Evolutionary conservation across 2,329 filamentous ascomycete species (phyloP).

Genomic region (Thermothelomyces thermophilus): DNA sequence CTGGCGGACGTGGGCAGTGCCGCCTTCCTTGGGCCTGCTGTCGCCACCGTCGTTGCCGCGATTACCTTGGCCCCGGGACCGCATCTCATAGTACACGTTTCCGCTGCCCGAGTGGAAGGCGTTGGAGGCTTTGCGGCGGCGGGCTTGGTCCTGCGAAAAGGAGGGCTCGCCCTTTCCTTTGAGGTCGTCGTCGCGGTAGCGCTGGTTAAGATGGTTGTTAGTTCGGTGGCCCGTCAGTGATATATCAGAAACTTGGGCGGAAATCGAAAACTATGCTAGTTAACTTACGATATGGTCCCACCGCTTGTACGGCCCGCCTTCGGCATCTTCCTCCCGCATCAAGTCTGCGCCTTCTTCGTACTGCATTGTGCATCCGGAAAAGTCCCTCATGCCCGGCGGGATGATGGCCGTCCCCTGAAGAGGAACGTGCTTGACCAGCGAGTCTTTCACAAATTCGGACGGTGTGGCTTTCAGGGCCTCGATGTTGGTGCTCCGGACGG

Average conservation of each 20-base stretch:
- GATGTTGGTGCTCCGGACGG: slow-evolving; percentile 63
- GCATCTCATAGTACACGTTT: slow-evolving; percentile 46
- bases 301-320: slow-evolving; percentile 70
- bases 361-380: slow-evolving; percentile 61
- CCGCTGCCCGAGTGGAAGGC: slow-evolving; percentile 18
- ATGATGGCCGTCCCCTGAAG: slow-evolving; percentile 72
- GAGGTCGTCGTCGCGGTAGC: slow-evolving; percentile 68
- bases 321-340: slow-evolving; percentile 63
- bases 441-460: slow-evolving; percentile 66
- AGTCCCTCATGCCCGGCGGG: slow-evolving; percentile 65
- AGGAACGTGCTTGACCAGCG: slow-evolving; percentile 65
- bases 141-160: slow-evolving; percentile 61
- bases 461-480: slow-evolving; percentile 79
- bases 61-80: slow-evolving; percentile 25
- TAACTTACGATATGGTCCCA: slow-evolving; percentile 63
- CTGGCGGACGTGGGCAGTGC: slow-evolving; percentile 30
- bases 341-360: slow-evolving; percentile 86
- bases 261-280: background rate
- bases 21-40: slow-evolving; percentile 20
- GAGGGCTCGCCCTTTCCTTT: slow-evolving; percentile 78
- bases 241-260: background rate
- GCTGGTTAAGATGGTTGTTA: too few species aligned
- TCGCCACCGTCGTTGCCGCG: background rate
- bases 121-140: slow-evolving; percentile 46
- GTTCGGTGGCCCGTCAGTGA: slow-evolving; percentile 13